A percentile compares a stretch with the other conserved stretches of the same genome.
Conservation (phyloP, 2,329 filamentous ascomycete species). For the Aspergillus sp. region DNA sequence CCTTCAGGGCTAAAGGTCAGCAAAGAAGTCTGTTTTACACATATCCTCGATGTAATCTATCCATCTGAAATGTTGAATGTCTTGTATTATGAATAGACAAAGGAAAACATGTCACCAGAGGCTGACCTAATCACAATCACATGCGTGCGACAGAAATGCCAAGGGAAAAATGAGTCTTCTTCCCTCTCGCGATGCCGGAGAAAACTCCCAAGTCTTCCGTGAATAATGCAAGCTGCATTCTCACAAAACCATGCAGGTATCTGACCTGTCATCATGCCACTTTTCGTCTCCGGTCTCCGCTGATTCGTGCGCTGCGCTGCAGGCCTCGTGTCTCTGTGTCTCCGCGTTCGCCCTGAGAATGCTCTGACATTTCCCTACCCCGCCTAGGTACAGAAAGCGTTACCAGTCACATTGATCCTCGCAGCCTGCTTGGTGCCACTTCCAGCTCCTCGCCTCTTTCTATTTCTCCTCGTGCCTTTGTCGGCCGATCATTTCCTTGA, state of each 20-base stretch:
- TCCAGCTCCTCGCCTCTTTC: neutral
- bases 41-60: neutral
- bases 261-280: slow-evolving; percentile 6
- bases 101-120: neutral
- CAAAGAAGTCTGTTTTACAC: neutral
- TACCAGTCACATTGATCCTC: slow-evolving; percentile 7
- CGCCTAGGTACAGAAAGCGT: slow-evolving; percentile 5
- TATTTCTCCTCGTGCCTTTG: neutral
- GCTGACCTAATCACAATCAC: slow-evolving; percentile 13
- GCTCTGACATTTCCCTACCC: slow-evolving; percentile 11
- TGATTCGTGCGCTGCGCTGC: slow-evolving; percentile 1
- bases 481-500: neutral
- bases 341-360: slow-evolving; percentile 3
- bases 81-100: neutral
- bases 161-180: neutral
- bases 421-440: neutral
- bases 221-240: neutral
- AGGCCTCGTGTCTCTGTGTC: slow-evolving; percentile 2
- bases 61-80: neutral
- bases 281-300: neutral
- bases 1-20: neutral
- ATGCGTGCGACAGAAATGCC: slow-evolving; percentile 5
- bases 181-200: neutral
- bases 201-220: neutral
- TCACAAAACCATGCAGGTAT: slow-evolving; percentile 3